Percentiles rank a stretch among this genome's conserved stretches.
phyloP scores from a whole-genome alignment of 2,329 filamentous ascomycete species.

The Chaetomium sp. region DNA sequence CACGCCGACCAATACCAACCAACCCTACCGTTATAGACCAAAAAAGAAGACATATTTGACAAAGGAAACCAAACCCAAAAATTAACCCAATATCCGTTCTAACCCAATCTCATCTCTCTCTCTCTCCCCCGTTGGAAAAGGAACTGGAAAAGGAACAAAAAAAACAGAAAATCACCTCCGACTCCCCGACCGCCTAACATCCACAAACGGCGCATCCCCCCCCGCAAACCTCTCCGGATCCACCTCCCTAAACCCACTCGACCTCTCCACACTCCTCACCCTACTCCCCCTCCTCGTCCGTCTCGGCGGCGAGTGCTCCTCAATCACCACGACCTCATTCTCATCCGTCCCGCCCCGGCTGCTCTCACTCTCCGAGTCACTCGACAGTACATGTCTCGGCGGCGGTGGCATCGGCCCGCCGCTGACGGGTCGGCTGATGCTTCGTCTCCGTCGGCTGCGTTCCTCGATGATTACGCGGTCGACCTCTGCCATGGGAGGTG shows the following conservation, averaged over 20 bases:
- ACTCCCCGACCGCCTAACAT: conserved; percentile 19
- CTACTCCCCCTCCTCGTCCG: conserved; percentile 19
- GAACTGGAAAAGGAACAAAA: background rate
- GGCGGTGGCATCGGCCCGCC: conserved; percentile 6
- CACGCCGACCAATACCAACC: too few species aligned
- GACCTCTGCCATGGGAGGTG: conserved; percentile 5
- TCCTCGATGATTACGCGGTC: conserved; percentile 28
- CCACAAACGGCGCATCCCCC: conserved; percentile 26
- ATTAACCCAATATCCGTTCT: too few species aligned
- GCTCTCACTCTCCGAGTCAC: conserved; percentile 12
- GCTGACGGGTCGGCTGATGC: conserved; percentile 10
- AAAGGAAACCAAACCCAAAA: too few species aligned
- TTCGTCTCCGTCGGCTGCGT: conserved; percentile 18
- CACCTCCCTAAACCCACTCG: conserved; percentile 27
- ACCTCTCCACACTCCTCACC: conserved; percentile 24
- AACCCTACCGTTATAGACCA: too few species aligned
- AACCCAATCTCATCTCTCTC: too few species aligned
- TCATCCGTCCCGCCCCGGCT: conserved; percentile 15
- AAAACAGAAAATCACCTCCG: conserved; percentile 1
- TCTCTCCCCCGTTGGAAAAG: background rate
- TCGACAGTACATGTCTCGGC: conserved; percentile 17
- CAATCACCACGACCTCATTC: conserved; percentile 32
- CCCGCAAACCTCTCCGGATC: conserved; percentile 29
- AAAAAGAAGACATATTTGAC: too few species aligned
- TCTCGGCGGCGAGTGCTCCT: conserved; percentile 27